Evolutionary conservation across 2,329 filamentous ascomycete genomes (phyloP).

Genomic region (Neopestalotiopsis clavispora): DNA sequence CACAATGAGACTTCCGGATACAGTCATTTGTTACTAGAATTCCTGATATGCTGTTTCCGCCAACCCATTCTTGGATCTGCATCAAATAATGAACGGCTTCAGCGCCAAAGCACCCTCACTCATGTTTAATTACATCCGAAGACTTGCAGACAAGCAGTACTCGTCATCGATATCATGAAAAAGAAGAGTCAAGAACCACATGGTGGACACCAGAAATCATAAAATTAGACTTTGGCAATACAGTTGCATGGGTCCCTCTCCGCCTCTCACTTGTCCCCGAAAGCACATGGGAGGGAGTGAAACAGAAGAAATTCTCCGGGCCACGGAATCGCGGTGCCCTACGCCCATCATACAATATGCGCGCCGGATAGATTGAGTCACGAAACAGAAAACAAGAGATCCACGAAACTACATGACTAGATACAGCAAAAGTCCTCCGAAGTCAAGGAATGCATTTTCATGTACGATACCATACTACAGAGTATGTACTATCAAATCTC

Average conservation of each 20-base stretch:
- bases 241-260: conserved; percentile 10
- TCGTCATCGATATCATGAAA: not conserved
- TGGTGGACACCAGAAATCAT: not conserved
- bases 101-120: too few species aligned
- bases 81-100: too few species aligned
- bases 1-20: not conserved
- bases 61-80: too few species aligned
- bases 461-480: not conserved
- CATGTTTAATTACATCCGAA: not conserved
- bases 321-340: not conserved
- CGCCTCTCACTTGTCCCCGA: not conserved
- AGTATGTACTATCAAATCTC: too few species aligned
- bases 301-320: conserved; percentile 16
- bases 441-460: not conserved
- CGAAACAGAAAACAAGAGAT: conserved; percentile 9
- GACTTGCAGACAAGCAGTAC: not conserved
- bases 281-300: not conserved
- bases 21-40: not conserved
- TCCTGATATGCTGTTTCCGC: not conserved
- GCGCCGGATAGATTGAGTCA: conserved; percentile 6
- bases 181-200: too few species aligned
- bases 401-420: conserved; percentile 13
- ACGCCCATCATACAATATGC: conserved; percentile 8
- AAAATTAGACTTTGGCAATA: conserved; percentile 9
- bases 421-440: conserved; percentile 5